Base-by-base conservation (phyloP, 2,329 filamentous ascomycete species). In the Trichoderma guizhouense region DNA sequence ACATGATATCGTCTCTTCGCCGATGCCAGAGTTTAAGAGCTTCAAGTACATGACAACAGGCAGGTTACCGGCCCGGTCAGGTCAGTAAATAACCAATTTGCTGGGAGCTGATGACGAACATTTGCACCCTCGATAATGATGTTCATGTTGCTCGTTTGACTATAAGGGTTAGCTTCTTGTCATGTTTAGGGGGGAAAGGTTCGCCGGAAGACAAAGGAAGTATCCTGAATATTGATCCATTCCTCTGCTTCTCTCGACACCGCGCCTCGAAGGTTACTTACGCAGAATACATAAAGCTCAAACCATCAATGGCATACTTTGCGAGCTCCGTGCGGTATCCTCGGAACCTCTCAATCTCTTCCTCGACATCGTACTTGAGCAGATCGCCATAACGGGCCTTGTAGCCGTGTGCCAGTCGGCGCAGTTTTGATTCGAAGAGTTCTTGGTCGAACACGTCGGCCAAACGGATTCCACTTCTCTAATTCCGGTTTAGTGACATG, bases 391-490 rank as follows among this genome's bases (percentile, higher is more conserved):
- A 93, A 64, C 91, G 85, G 82, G 91, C 90, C 85, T 84, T 68
- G 92, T 83, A 75, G 86, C 86, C 89, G 9, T 81, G 76, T 9
- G 87, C 90, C 60, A 94, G 82, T 26, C 83, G 82, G 43, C 90
- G 85, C 58, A 94, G 81, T 79, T 92, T 92, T 51, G 81, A 78
- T 81, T 93, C 91, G 76, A 94, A 93, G 7, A 86, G 79, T 55
- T 87, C 83, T 78, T 89, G 86, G 79, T 92, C 83, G 79, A 93
- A 93, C 73, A 94, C 84, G 70, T 94, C 91, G 73, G 86, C 84
- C 58, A 94, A 81, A 68, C 88, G 85, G 72, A 94, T 85, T 61
- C 43, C 43, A 21, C 43, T 51, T 51, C 43, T 21, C 43, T 51
- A 51, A 21, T 12, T 5, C 9, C 9, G 9, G 43, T 21, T 51